A percentile compares a stretch with the other conserved stretches of the same genome.
These are phyloP conservation scores for Scutellaria baicalensis DNA, from an alignment of 257 asterid species.

Conservation along the genomic window DNA sequence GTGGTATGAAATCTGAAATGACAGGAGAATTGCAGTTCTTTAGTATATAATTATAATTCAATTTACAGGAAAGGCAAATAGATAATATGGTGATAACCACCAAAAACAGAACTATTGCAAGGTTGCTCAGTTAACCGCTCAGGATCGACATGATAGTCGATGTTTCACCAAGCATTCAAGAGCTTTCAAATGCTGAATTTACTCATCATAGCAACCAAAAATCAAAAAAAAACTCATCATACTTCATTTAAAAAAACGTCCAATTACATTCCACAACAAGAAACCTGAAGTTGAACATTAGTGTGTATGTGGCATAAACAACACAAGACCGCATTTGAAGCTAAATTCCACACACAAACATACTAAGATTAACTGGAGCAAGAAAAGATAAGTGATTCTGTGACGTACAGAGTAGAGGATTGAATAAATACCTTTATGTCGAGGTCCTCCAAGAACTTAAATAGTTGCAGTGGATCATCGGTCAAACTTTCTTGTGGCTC, in stretches of 20 bases:
- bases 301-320: too few species aligned
- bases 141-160: constrained; percentile 42
- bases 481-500: constrained; percentile 14
- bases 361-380: too few species aligned
- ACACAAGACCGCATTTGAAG: too few species aligned
- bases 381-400: not conserved
- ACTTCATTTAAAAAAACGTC: not conserved
- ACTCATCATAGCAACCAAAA: constrained; percentile 42
- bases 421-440: constrained; percentile 29
- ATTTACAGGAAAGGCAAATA: too few species aligned
- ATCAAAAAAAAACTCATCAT: not conserved
- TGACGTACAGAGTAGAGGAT: not conserved
- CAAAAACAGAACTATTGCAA: not conserved
- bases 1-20: too few species aligned
- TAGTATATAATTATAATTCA: too few species aligned
- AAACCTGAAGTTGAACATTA: not conserved
- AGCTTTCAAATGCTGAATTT: constrained; percentile 27
- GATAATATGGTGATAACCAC: too few species aligned
- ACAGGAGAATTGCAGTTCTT: too few species aligned
- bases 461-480: constrained; percentile 15
- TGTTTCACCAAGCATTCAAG: constrained; percentile 36
- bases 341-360: too few species aligned
- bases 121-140: constrained; percentile 77
- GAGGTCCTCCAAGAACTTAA: constrained; percentile 33
- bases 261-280: not conserved